Conservation (phyloP, 2,329 filamentous ascomycete species). For the Grosmannia clavigera region DNA sequence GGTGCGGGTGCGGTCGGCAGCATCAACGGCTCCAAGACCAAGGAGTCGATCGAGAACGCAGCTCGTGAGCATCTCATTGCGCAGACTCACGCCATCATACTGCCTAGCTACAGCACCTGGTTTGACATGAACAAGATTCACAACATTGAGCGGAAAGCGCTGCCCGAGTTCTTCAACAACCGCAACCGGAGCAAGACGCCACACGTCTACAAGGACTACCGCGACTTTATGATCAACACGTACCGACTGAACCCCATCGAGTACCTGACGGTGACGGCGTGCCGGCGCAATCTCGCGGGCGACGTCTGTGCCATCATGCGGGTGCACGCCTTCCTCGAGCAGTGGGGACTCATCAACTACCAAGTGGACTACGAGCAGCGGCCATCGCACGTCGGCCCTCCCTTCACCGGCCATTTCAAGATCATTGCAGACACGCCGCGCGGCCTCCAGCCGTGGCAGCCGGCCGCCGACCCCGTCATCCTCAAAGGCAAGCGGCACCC, state of each 20-base stretch:
- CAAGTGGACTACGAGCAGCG: constrained; percentile 95
- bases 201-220: constrained; percentile 95
- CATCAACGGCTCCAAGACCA: constrained; percentile 50
- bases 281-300: constrained; percentile 83
- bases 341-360: constrained; percentile 98
- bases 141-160: constrained; percentile 80
- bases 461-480: constrained; percentile 61
- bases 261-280: constrained; percentile 94
- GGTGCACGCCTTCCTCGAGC: constrained; percentile 92
- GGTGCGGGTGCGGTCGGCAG: constrained; percentile 22
- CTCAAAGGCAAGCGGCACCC: constrained; percentile 46
- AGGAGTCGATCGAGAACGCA: constrained; percentile 69
- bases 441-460: constrained; percentile 90
- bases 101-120: constrained; percentile 97
- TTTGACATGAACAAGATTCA: constrained; percentile 96
- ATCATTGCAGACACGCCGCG: constrained; percentile 92
- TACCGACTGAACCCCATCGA: constrained; percentile 92
- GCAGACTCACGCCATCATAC: constrained; percentile 89
- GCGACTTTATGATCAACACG: constrained; percentile 99
- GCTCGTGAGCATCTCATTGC: constrained; percentile 85
- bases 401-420: constrained; percentile 95
- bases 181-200: constrained; percentile 97
- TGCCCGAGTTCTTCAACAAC: constrained; percentile 98
- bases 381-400: constrained; percentile 88
- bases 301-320: constrained; percentile 99